phyloP scores from a whole-genome alignment of 495 filamentous ascomycete species.

The Xylaria telfairii region DNA sequence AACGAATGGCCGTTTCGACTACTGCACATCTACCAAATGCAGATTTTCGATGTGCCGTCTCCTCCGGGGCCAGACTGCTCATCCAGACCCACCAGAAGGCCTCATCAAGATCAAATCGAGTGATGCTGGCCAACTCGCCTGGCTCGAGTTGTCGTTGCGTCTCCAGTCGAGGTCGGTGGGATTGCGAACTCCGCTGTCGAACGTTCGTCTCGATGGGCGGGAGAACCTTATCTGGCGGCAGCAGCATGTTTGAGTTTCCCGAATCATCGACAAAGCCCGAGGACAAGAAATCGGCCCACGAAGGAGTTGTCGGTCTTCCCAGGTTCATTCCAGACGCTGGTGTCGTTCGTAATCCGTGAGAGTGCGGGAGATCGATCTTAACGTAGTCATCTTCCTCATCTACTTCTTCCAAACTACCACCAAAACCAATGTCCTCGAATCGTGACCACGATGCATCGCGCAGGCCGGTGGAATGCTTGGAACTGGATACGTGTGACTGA shows the following conservation, averaged over 20 bases:
- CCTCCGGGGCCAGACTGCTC: conserved; percentile 90
- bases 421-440: conserved; percentile 95
- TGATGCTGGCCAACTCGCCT: conserved; percentile 92
- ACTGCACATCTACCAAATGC: conserved; percentile 94
- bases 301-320: conserved; percentile 88
- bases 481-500: conserved; percentile 72
- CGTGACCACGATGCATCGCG: conserved; percentile 92
- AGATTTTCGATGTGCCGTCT: conserved; percentile 81
- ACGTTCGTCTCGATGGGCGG: conserved; percentile 77
- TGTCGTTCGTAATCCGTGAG: conserved; percentile 59
- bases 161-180: conserved; percentile 73
- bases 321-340: conserved; percentile 67
- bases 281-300: conserved; percentile 96
- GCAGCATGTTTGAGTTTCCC: conserved; percentile 63
- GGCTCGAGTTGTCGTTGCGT: conserved; percentile 75
- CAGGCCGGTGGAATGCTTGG: conserved; percentile 71
- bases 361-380: conserved; percentile 39
- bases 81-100: conserved; percentile 99
- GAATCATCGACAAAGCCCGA: conserved; percentile 86
- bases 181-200: conserved; percentile 85
- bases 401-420: conserved; percentile 73
- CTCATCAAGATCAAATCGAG: conserved; percentile 84
- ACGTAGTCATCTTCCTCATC: conserved; percentile 65
- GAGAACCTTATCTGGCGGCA: conserved; percentile 89
- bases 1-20: conserved; percentile 81